Evolutionary conservation across 495 filamentous ascomycete species (phyloP).

Genomic region (Pseudoneurospora amorphoporcata): DNA sequence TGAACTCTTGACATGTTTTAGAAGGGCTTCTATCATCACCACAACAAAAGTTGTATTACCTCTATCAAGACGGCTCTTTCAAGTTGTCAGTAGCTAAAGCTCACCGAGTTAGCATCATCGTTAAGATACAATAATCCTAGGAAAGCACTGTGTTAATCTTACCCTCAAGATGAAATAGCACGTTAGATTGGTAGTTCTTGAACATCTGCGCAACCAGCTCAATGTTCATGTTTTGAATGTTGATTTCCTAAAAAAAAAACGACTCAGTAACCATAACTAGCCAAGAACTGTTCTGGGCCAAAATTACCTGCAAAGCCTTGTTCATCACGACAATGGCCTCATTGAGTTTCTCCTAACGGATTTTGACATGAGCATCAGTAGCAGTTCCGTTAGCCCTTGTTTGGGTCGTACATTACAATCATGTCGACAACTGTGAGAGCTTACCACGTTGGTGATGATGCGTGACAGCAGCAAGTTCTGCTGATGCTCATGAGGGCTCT

Average conservation of each 20-base stretch:
- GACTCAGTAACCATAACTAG: not conserved
- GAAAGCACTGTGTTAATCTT: conserved; percentile 8
- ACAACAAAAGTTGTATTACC: conserved; percentile 3
- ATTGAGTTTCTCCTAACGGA: conserved; percentile 83
- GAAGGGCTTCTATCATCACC: not conserved
- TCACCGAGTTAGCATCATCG: not conserved
- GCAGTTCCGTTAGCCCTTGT: not conserved
- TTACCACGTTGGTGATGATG: conserved; percentile 94
- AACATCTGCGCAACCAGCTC: conserved; percentile 99
- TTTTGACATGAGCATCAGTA: conserved; percentile 1
- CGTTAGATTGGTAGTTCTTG: conserved; percentile 98
- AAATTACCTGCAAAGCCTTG: conserved; percentile 67
- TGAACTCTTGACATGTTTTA: not conserved
- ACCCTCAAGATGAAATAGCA: conserved; percentile 97
- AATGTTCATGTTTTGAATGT: conserved; percentile 96
- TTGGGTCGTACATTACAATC: conserved; percentile 4
- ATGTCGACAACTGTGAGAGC: conserved; percentile 18
- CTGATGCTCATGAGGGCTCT: conserved; percentile 95
- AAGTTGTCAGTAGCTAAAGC: conserved; percentile 69
- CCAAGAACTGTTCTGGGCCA: not conserved
- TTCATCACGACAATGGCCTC: conserved; percentile 89
- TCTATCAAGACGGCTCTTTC: conserved; percentile 55
- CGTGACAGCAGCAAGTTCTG: conserved; percentile 86
- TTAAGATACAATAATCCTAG: not conserved
- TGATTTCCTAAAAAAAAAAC: conserved; percentile 65